Evolutionary conservation across 2,329 filamentous ascomycete species (phyloP), one percentile per base, ranked within the genome.

Genomic region (Talaromyces sp.): DNA sequence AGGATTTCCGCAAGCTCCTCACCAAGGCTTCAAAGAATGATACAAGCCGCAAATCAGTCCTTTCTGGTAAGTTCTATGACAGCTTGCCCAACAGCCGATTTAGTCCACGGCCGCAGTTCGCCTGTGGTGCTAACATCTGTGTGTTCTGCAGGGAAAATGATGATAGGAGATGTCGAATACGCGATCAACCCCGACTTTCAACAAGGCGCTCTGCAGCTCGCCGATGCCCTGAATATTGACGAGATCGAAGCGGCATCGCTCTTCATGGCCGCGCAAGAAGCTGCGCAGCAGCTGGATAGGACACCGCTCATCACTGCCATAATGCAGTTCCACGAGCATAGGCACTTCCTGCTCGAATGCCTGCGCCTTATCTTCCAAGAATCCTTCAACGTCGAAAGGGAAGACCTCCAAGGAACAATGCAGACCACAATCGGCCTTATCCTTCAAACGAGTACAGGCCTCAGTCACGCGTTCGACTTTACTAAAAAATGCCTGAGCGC

Each of bases 161-260:
- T 80, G 35, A 77, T 96, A 61, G 84, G 85, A 67, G 88, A 87
- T 64, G 83, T 85, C 35, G 86, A 93, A 69, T 98, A 91, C 74
- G 80, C 83, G 24, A 81, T 99, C 78, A 97, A 96, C 75, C 84
- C 90, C 59, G 87, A 91, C 64, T 98, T 99, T 75, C 87, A 93
- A 70, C 89, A 96, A 74, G 86, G 89, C 66, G 85, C 87, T 26
- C 81, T 96, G 32, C 85, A 91, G 68, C 81, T 99, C 41, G 90
- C 93, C 59, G 93, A 98, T 74, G 90, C 91, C 67, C 81, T 97
- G 63, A 88, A 96, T 69, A 81, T 99, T 57, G 93, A 99, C 76
- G 96, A 99, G 75, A 73, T 96, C 60, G 86, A 95, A 68, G 89
- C 93, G 19, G 90, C 91, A 10, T 83, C 84, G 66, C 84, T 95